Base-by-base conservation (phyloP, 257 asterid genomes). In the Henckelia pumila region DNA sequence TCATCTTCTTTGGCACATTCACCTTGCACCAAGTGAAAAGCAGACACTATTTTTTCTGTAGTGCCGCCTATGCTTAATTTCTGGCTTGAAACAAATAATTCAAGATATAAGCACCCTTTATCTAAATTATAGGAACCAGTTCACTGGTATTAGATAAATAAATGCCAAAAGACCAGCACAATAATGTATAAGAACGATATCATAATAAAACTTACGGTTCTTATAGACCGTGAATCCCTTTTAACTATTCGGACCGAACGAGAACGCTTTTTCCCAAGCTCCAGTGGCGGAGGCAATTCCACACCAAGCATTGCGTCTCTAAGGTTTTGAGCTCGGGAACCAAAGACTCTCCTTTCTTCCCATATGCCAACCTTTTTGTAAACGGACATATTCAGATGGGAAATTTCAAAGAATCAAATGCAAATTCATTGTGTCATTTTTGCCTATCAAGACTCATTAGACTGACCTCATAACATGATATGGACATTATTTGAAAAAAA, bases 331-430 rank as follows among this genome's bases (percentile, higher is more conserved):
- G 85, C 65, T 65, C 66, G 88, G 65, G 96, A 88, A 67, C 97
- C 99, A 76, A 93, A 93, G 68, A 93, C 95, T 74, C 74, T 80
- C 76, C 99, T 81, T 79, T 88, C 91, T 81, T 90, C 97, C 99
- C 97, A 93, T 76, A 90, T 93, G 26, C 71, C 81, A 74, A 93
- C 87, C 99, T 93, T 72, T 72, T 24, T 64, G 56, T 63, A 66
- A 70, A 65, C 63, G 17, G 8, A 69, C 57, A 68, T 66, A 16
- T 29, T 32, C 29, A 47, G 58, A 59, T 64, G 44, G 68, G 37
- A 66, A 61, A 69, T 61, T 66, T 65, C 49, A 35, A 60, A 37
- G 32, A 71, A 22, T 73, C 26, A 59, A 63, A 66, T 56, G 35
- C 14, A 68, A 63, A 52, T 61, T 25, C 59, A 61, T 10, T 21